These are phyloP conservation scores for Tricholoma sp. DNA, from an alignment of 768 basidiomycete species.

Conservation along the genomic window DNA sequence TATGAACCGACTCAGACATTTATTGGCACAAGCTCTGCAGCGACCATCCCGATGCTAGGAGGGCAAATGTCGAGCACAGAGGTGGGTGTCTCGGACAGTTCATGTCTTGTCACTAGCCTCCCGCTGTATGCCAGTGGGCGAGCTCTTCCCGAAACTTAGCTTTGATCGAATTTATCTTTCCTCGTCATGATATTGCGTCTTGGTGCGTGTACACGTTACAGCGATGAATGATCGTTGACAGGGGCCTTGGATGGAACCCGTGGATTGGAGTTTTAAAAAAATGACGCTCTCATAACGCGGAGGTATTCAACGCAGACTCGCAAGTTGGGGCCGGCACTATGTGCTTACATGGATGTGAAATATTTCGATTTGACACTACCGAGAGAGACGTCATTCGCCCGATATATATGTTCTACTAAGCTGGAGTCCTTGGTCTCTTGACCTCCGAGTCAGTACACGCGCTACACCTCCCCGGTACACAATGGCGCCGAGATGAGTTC, in stretches of 20 bases:
- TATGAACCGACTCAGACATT: too few relatives aligned
- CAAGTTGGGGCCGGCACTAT: neutral
- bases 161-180: neutral
- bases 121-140: too few relatives aligned
- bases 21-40: too few relatives aligned
- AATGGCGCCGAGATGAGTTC: neutral
- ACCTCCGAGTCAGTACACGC: neutral
- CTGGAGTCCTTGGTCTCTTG: neutral
- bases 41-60: neutral
- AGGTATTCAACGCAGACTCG: neutral
- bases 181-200: neutral
- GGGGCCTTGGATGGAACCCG: neutral
- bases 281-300: neutral
- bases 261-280: neutral
- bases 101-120: too few relatives aligned
- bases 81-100: too few relatives aligned
- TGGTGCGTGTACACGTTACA: neutral
- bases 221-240: neutral
- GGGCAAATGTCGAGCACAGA: too few relatives aligned
- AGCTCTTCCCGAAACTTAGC: neutral
- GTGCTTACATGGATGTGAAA: neutral
- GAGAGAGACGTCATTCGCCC: neutral
- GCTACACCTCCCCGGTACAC: neutral
- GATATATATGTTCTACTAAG: neutral
- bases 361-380: neutral